Evolutionary conservation across 2,329 filamentous ascomycete genomes (phyloP).

Genomic region (Fusarium guadeloupense): DNA sequence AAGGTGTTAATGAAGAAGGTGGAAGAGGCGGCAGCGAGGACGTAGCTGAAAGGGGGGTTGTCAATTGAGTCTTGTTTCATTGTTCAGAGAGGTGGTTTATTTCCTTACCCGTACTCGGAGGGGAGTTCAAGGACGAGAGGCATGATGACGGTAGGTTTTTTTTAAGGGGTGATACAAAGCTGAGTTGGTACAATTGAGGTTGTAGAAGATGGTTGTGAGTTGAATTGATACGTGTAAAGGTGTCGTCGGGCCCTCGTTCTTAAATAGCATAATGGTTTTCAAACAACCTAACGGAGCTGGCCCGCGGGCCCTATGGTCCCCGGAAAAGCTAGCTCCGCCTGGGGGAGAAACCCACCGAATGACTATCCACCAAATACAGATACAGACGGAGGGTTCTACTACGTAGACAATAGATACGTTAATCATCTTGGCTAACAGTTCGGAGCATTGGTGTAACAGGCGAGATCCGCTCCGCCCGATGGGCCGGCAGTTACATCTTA

Average conservation of each 20-base stretch:
- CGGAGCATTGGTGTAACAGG: too few relatives aligned
- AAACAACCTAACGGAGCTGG: slow-evolving; percentile 22
- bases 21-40: slow-evolving; percentile 65
- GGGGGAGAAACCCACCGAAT: slow-evolving; percentile 8
- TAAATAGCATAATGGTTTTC: slow-evolving; percentile 22
- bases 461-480: too few relatives aligned
- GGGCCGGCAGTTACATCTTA: too few relatives aligned
- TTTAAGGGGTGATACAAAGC: not conserved
- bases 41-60: slow-evolving; percentile 60
- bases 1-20: slow-evolving; percentile 67
- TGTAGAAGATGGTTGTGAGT: not conserved
- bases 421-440: too few relatives aligned
- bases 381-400: not conserved
- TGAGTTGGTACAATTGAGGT: not conserved
- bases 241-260: slow-evolving; percentile 8
- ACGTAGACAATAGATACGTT: too few relatives aligned
- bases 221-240: slow-evolving; percentile 4
- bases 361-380: not conserved
- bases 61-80: not conserved
- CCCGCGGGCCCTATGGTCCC: slow-evolving; percentile 1
- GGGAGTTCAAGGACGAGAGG: slow-evolving; percentile 56
- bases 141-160: slow-evolving; percentile 48
- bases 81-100: not conserved
- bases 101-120: slow-evolving; percentile 61
- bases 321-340: slow-evolving; percentile 23